phyloP scores from a whole-genome alignment of 306 rosid genomes.

The Prunus fruticosa region DNA sequence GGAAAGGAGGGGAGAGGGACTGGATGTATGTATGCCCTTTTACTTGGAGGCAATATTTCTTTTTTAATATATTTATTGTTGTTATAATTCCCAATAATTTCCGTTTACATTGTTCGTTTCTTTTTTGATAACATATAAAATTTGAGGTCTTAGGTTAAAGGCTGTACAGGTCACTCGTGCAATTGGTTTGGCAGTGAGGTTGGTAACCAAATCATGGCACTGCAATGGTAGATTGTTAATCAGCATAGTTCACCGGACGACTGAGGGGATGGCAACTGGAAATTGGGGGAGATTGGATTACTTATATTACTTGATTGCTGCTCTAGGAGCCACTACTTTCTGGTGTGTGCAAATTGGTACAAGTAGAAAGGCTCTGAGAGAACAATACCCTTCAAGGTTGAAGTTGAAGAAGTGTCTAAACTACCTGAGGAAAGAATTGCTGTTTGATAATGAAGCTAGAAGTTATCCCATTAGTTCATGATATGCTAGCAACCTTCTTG shows the following conservation, averaged over 20 bases:
- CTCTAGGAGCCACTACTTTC: slow-evolving; percentile 46
- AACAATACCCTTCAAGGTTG: slow-evolving; percentile 14
- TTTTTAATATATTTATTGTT: not conserved
- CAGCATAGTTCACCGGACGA: slow-evolving; percentile 42
- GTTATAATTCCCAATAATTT: not conserved
- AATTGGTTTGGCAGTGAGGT: not conserved
- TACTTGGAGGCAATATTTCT: not conserved
- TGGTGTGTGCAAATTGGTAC: slow-evolving; percentile 59
- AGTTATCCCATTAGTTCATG: too few species aligned
- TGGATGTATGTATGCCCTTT: not conserved
- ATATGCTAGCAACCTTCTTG: too few species aligned
- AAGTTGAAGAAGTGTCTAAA: slow-evolving; percentile 19
- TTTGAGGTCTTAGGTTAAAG: too few species aligned
- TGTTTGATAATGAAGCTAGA: too few species aligned
- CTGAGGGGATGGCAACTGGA: slow-evolving; percentile 35
- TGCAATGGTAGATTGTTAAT: slow-evolving; percentile 39
- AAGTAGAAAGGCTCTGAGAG: slow-evolving; percentile 44
- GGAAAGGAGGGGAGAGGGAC: not conserved
- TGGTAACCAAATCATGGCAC: too few species aligned
- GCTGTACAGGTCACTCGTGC: not conserved
- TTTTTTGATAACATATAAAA: too few species aligned
- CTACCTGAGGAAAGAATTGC: too few species aligned
- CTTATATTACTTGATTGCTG: slow-evolving; percentile 60
- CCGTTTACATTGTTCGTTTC: too few species aligned
- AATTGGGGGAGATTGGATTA: slow-evolving; percentile 82